Conservation (phyloP, 2,329 filamentous ascomycete species). For the Dactylonectria macrodidyma region DNA sequence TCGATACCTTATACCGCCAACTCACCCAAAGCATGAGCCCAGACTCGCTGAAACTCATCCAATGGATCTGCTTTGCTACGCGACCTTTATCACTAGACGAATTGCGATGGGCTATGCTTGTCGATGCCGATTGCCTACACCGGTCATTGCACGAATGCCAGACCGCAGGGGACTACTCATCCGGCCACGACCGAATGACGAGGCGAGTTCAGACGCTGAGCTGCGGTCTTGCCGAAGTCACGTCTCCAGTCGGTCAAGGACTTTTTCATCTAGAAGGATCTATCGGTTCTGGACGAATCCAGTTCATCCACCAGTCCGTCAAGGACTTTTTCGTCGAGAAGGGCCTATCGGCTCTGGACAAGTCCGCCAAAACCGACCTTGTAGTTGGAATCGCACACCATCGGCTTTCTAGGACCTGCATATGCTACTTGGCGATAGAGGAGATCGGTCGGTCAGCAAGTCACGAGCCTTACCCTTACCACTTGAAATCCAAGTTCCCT, state of each 20-base stretch:
- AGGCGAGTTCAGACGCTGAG: slow-evolving; percentile 44
- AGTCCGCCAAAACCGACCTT: not conserved
- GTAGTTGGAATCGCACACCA: not conserved
- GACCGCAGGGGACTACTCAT: slow-evolving; percentile 33
- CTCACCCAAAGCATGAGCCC: slow-evolving; percentile 39
- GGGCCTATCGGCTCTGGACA: not conserved
- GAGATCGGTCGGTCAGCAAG: too few relatives aligned
- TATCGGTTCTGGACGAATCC: too few relatives aligned
- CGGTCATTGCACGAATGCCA: slow-evolving; percentile 41
- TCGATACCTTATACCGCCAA: slow-evolving; percentile 46
- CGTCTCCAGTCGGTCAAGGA: slow-evolving; percentile 19
- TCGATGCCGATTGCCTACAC: slow-evolving; percentile 41
- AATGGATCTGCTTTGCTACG: too few relatives aligned
- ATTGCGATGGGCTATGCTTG: slow-evolving; percentile 50
- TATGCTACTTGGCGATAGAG: too few relatives aligned
- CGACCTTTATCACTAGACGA: slow-evolving; percentile 16
- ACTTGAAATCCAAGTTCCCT: too few relatives aligned
- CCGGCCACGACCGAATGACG: slow-evolving; percentile 30
- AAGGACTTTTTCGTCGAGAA: not conserved
- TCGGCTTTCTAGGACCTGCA: not conserved
- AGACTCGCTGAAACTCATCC: too few relatives aligned
- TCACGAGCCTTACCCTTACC: too few relatives aligned
- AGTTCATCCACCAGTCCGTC: too few relatives aligned
- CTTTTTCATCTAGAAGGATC: not conserved
- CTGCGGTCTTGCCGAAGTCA: slow-evolving; percentile 48